A percentile compares a stretch with the other conserved stretches of the same genome.
These are phyloP conservation scores for Gastrolobium bilobum DNA, from an alignment of 306 rosid species.

Conservation along the genomic window DNA sequence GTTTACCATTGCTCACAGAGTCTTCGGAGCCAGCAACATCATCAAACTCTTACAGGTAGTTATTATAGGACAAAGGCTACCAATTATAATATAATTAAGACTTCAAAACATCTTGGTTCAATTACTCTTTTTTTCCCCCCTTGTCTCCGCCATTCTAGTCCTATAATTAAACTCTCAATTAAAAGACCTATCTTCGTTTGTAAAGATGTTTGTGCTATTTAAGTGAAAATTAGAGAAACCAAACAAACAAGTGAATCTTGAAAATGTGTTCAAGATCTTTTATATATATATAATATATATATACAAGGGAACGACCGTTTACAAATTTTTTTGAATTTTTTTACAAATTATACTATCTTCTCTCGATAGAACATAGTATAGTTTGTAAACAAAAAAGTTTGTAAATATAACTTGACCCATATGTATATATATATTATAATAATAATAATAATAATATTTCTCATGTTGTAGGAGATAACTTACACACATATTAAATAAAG, in stretches of 20 bases:
- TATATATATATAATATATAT: no score
- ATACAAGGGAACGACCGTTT: no score
- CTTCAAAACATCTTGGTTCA: neutral
- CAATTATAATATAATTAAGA: neutral
- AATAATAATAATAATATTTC: no score
- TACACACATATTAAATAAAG: no score
- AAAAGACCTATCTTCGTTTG: neutral
- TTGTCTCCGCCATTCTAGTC: neutral
- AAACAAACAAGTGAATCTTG: neutral
- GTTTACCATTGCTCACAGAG: slow-evolving; percentile 96
- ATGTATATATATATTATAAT: no score
- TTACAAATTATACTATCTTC: no score
- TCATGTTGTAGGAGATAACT: no score
- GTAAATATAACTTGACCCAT: no score
- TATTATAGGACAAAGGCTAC: neutral
- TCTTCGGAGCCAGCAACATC: slow-evolving; percentile 96
- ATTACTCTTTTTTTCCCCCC: neutral
- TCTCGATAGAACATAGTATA: no score
- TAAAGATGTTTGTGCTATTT: neutral
- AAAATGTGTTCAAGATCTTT: no score
- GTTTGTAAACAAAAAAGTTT: no score
- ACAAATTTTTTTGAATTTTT: no score
- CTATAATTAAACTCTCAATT: neutral
- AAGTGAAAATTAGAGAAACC: neutral
- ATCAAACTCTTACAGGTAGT: slow-evolving; percentile 90